Evolutionary conservation across 805 yeast species (phyloP).

Genomic region (Yamadazyma philogaea): DNA sequence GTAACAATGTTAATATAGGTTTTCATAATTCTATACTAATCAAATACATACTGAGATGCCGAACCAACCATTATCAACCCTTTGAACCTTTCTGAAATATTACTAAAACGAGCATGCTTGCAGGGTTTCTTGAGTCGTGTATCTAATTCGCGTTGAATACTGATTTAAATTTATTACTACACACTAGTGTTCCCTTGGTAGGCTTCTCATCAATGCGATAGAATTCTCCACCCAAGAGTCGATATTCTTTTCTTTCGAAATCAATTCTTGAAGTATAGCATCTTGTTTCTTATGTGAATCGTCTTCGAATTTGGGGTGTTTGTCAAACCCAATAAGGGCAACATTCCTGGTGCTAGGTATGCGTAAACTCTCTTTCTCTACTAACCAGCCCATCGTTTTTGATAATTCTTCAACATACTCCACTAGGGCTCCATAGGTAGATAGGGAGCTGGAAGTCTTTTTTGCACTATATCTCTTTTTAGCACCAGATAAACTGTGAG

Average conservation of each 20-base stretch:
- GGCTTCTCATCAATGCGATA: constrained; percentile 63
- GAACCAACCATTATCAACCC: constrained; percentile 36
- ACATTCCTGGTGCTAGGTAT: constrained; percentile 94
- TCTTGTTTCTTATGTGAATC: constrained; percentile 32
- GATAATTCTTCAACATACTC: constrained; percentile 79
- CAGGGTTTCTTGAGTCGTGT: not conserved
- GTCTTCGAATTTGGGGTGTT: constrained; percentile 19
- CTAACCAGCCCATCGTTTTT: constrained; percentile 72
- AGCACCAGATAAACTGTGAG: constrained; percentile 80
- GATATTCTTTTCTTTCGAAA: constrained; percentile 82
- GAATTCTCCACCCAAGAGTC: constrained; percentile 86
- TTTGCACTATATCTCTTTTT: constrained; percentile 61
- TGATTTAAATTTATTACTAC: too few relatives aligned
- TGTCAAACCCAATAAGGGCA: constrained; percentile 69
- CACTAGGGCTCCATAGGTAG: constrained; percentile 82
- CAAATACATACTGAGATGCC: constrained; percentile 41
- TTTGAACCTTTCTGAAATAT: too few relatives aligned
- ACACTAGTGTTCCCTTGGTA: constrained; percentile 66
- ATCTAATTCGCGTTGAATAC: too few relatives aligned
- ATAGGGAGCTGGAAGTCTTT: constrained; percentile 23
- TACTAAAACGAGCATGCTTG: not conserved
- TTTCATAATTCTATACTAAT: not conserved
- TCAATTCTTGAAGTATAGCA: constrained; percentile 52
- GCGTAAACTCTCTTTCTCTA: constrained; percentile 80
- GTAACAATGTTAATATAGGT: constrained; percentile 5